Evolutionary conservation across 805 yeast genomes (phyloP).

Genomic region (Metschnikowia picachoensis): DNA sequence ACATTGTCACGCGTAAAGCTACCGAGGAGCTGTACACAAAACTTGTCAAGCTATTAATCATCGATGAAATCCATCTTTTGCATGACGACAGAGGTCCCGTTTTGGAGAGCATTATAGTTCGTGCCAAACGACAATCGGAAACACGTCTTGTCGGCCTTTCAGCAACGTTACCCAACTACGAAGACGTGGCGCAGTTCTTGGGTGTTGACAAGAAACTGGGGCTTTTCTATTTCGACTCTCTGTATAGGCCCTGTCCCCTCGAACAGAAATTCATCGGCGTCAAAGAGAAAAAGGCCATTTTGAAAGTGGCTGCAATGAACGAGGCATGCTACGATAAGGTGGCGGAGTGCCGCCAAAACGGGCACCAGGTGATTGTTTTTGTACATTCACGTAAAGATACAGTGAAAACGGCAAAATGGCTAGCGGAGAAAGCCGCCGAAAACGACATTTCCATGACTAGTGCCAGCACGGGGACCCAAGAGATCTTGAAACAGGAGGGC

Average conservation of each 20-base stretch:
- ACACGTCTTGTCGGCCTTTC: constrained; percentile 82
- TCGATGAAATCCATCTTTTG: constrained; percentile 89
- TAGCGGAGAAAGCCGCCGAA: constrained; percentile 58
- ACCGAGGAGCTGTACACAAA: constrained; percentile 62
- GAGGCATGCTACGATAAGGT: constrained; percentile 81
- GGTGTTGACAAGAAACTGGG: constrained; percentile 57
- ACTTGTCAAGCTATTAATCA: constrained; percentile 65
- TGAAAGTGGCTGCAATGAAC: constrained; percentile 77
- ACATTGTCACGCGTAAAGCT: constrained; percentile 82
- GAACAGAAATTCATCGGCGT: constrained; percentile 86
- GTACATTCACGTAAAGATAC: constrained; percentile 96
- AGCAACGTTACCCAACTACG: constrained; percentile 87
- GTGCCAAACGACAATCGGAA: constrained; percentile 44
- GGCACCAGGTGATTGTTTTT: constrained; percentile 80
- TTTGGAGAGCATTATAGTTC: constrained; percentile 77
- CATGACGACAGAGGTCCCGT: constrained; percentile 97
- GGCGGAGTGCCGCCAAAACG: constrained; percentile 53
- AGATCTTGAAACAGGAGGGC: constrained; percentile 62
- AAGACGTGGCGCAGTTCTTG: constrained; percentile 80
- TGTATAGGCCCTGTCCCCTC: constrained; percentile 88
- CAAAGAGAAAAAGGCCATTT: constrained; percentile 76
- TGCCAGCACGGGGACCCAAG: constrained; percentile 53
- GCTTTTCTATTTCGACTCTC: constrained; percentile 75
- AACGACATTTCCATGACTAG: constrained; percentile 27
- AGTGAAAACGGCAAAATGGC: constrained; percentile 71